Percentiles rank a stretch among this genome's conserved stretches.
phyloP scores from a whole-genome alignment of 345 rosid genomes.

The Rubroshorea leprosula region DNA sequence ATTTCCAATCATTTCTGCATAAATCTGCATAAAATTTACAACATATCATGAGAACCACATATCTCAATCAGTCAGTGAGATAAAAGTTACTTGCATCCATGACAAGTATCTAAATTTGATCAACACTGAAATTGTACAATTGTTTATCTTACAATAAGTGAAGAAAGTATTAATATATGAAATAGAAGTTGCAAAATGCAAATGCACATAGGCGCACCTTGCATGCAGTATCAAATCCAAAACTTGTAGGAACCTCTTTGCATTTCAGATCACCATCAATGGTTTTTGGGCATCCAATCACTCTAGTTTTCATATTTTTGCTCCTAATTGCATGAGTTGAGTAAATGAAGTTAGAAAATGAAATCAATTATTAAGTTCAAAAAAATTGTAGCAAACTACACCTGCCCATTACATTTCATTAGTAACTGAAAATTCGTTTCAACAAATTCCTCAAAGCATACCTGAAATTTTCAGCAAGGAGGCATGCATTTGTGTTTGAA shows the following conservation, averaged over 20 bases:
- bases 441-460: constrained; percentile 10
- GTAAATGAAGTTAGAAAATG: background rate
- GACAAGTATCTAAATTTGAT: background rate
- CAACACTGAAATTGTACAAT: too few relatives aligned
- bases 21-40: constrained; percentile 49
- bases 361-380: background rate
- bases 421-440: background rate
- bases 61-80: background rate
- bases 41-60: background rate
- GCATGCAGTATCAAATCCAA: constrained; percentile 99
- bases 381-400: background rate
- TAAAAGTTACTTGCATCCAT: background rate
- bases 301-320: constrained; percentile 77
- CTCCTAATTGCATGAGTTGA: constrained; percentile 34
- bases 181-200: background rate
- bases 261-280: constrained; percentile 98
- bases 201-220: constrained; percentile 43
- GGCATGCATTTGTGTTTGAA: constrained; percentile 96
- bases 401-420: background rate
- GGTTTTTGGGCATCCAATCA: constrained; percentile 98
- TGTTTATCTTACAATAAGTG: too few relatives aligned
- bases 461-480: constrained; percentile 95
- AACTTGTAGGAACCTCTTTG: constrained; percentile 97
- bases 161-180: too few relatives aligned
- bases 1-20: constrained; percentile 97